phyloP scores from a whole-genome alignment of 495 filamentous ascomycete genomes.

The Aspergillus asperescens region DNA sequence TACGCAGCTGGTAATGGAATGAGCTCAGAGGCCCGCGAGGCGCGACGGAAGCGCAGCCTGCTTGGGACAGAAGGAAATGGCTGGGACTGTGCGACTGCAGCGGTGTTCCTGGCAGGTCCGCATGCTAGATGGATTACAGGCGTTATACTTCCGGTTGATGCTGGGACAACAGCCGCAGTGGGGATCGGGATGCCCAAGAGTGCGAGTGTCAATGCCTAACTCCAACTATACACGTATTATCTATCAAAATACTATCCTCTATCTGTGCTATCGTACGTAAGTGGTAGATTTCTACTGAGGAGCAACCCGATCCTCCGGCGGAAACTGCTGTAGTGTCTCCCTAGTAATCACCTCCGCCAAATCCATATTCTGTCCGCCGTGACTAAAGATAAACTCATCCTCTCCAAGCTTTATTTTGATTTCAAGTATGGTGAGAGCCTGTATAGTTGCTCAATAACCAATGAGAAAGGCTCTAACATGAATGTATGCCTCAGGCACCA shows the following conservation, averaged over 20 bases:
- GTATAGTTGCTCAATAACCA: background rate
- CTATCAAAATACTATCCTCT: no score
- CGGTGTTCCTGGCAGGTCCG: slow-evolving; percentile 41
- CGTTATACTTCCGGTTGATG: slow-evolving; percentile 44
- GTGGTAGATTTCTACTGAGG: slow-evolving; percentile 5
- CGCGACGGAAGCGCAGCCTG: slow-evolving; percentile 44
- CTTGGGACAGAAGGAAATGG: slow-evolving; percentile 50
- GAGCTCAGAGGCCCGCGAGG: slow-evolving; percentile 43
- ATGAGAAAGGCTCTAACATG: background rate
- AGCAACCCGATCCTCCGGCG: slow-evolving; percentile 19
- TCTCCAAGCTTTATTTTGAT: no score
- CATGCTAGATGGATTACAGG: slow-evolving; percentile 50
- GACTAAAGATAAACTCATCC: slow-evolving; percentile 22
- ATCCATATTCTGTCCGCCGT: slow-evolving; percentile 22
- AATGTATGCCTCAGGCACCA: slow-evolving; percentile 3
- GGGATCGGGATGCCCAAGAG: slow-evolving; percentile 19
- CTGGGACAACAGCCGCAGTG: slow-evolving; percentile 38
- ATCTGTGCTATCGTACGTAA: no score
- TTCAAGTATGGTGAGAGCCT: no score
- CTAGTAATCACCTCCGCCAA: slow-evolving; percentile 18
- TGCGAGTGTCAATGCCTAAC: slow-evolving; percentile 8
- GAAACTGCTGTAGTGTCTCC: slow-evolving; percentile 16
- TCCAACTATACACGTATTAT: background rate
- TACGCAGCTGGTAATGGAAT: slow-evolving; percentile 40
- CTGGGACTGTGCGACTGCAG: slow-evolving; percentile 43